phyloP scores from a whole-genome alignment of 768 basidiomycete species.

The Mycena filopes region DNA sequence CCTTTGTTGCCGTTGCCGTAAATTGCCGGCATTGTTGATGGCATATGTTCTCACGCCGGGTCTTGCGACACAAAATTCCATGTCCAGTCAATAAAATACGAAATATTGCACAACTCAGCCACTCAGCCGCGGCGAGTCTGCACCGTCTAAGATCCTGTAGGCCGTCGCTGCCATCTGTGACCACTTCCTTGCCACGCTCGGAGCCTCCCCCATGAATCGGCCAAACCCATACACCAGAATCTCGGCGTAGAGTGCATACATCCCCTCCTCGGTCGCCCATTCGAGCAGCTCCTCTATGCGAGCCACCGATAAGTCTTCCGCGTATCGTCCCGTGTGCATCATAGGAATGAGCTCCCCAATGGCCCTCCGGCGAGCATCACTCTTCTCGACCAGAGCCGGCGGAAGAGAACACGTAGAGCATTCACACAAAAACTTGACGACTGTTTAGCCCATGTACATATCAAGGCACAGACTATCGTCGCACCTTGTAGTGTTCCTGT shows the following conservation, averaged over 20 bases:
- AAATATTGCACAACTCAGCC: no score
- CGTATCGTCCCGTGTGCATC: conserved; percentile 21
- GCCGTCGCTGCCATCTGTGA: conserved; percentile 21
- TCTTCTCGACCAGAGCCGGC: conserved; percentile 1
- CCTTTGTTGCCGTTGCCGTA: neutral
- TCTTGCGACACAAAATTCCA: no score
- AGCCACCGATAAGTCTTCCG: conserved; percentile 15
- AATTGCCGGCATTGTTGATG: neutral
- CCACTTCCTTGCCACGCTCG: neutral
- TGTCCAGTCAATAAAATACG: no score
- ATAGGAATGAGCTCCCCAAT: conserved; percentile 14
- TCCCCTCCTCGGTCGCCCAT: conserved; percentile 9
- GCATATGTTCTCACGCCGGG: neutral
- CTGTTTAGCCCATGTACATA: no score
- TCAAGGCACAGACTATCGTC: no score
- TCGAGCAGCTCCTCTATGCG: conserved; percentile 15
- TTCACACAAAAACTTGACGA: conserved; percentile 14
- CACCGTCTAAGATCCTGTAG: conserved; percentile 14
- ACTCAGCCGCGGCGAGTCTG: conserved; percentile 15
- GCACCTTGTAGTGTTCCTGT: conserved; percentile 24
- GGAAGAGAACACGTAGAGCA: conserved; percentile 19
- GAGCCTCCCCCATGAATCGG: neutral
- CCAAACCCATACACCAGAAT: conserved; percentile 24
- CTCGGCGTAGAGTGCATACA: conserved; percentile 21
- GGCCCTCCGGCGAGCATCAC: conserved; percentile 21